These are phyloP conservation scores for Olyra latifolia DNA, from an alignment of 176 grass and related monocot species.

Conservation along the genomic window DNA sequence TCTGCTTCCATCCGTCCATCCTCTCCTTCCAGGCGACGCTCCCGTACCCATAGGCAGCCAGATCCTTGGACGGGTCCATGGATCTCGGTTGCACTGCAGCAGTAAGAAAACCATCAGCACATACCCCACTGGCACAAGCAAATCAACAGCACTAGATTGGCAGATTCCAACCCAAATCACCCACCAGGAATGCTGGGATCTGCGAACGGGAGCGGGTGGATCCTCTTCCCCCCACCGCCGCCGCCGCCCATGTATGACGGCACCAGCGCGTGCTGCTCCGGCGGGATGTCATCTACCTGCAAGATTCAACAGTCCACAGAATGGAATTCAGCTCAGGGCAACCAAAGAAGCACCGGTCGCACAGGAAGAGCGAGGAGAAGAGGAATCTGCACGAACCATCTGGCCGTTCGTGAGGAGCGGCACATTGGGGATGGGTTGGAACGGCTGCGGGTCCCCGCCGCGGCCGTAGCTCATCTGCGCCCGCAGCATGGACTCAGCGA, in stretches of 20 bases:
- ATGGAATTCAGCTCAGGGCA: background rate
- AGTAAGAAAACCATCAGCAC: background rate
- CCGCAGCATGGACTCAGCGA: constrained; percentile 62
- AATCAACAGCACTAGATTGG: background rate
- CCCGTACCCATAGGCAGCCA: constrained; percentile 85
- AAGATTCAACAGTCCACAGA: background rate
- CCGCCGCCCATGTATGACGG: constrained; percentile 72
- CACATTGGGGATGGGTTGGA: constrained; percentile 61
- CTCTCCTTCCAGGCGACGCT: constrained; percentile 89
- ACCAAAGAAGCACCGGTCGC: background rate
- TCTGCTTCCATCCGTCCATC: constrained; percentile 91
- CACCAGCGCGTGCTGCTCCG: constrained; percentile 92
- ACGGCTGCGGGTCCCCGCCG: constrained; percentile 41
- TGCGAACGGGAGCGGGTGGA: constrained; percentile 79
- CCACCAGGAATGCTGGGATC: constrained; percentile 77
- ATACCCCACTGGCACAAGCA: background rate
- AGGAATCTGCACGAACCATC: constrained; percentile 41
- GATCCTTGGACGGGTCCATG: constrained; percentile 96
- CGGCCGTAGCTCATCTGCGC: constrained; percentile 82
- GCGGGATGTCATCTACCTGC: constrained; percentile 88
- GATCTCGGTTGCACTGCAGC: constrained; percentile 85
- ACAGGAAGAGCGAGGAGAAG: background rate
- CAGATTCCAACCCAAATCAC: constrained; percentile 9
- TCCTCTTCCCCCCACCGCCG: constrained; percentile 69
- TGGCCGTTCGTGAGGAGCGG: constrained; percentile 90